These are phyloP conservation scores for Mucor plumbeus DNA, from an alignment of 371 early-diverging fungal species.

Conservation along the genomic window DNA sequence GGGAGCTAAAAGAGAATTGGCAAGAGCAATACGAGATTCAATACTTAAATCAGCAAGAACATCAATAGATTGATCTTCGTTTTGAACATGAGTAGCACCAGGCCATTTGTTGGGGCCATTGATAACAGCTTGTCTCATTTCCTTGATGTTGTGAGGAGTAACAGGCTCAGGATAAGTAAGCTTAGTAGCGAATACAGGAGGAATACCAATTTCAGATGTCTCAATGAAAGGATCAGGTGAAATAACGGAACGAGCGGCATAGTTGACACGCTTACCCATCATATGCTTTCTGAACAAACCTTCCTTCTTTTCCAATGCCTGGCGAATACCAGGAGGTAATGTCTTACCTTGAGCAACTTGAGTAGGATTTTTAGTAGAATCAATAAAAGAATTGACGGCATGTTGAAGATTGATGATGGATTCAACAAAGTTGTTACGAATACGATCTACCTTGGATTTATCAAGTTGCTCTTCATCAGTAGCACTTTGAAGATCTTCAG, in stretches of 20 bases:
- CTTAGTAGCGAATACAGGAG: constrained; percentile 96
- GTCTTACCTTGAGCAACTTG: constrained; percentile 57
- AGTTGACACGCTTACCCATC: constrained; percentile 99
- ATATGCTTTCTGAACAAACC: constrained; percentile 99
- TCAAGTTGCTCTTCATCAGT: constrained; percentile 43
- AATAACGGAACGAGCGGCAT: constrained; percentile 99
- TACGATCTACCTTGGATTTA: constrained; percentile 45
- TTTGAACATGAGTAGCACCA: constrained; percentile 94
- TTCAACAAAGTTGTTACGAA: constrained; percentile 64
- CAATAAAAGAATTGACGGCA: constrained; percentile 91
- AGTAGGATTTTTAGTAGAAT: constrained; percentile 84
- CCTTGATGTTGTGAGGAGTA: constrained; percentile 93
- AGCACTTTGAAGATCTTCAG: constrained; percentile 44
- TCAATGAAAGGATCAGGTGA: constrained; percentile 99
- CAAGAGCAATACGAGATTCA: constrained; percentile 94
- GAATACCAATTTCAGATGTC: constrained; percentile 98
- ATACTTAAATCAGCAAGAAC: constrained; percentile 74
- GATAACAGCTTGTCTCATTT: constrained; percentile 93
- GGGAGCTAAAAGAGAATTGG: constrained; percentile 94
- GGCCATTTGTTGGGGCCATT: constrained; percentile 99
- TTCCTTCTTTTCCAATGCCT: constrained; percentile 99
- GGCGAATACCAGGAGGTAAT: constrained; percentile 90
- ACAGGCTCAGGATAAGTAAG: constrained; percentile 99
- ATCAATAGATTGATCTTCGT: constrained; percentile 92
- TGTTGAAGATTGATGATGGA: constrained; percentile 89